Conservation (phyloP, 1,284 basidiomycete genomes). For the Heliocybe sulcata region DNA sequence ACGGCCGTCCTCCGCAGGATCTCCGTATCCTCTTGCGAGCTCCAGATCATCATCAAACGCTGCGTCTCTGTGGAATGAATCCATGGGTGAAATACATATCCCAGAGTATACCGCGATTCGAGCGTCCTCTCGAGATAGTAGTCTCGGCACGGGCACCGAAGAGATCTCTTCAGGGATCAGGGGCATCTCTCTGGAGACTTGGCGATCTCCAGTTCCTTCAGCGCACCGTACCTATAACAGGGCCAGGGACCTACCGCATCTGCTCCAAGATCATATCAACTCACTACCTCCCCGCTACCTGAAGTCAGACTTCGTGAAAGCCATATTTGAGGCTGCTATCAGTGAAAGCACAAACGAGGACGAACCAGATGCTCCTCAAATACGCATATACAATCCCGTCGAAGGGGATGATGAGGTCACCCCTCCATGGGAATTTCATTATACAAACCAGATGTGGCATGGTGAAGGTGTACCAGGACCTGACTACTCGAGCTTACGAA, state of each 20-base stretch:
- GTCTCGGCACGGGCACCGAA: not conserved
- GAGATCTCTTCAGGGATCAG: not conserved
- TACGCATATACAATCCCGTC: slow-evolving; percentile 57
- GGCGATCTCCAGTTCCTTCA: not conserved
- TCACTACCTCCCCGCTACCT: not conserved
- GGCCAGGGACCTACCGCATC: not conserved
- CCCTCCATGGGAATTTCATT: slow-evolving; percentile 72
- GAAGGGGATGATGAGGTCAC: slow-evolving; percentile 47
- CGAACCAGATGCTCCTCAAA: slow-evolving; percentile 59
- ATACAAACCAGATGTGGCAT: slow-evolving; percentile 73
- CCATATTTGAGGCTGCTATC: not conserved
- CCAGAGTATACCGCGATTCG: too few relatives aligned
- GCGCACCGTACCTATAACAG: not conserved
- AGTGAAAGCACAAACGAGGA: slow-evolving; percentile 22
- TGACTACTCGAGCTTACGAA: slow-evolving; percentile 45
- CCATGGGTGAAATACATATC: not conserved
- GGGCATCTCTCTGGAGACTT: not conserved
- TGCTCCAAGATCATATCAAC: slow-evolving; percentile 1
- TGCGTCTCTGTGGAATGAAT: not conserved
- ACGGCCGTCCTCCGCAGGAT: not conserved
- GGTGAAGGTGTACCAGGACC: slow-evolving; percentile 60
- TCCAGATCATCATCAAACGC: not conserved
- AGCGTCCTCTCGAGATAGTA: too few relatives aligned
- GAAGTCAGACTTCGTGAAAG: not conserved
- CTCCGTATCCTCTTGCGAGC: not conserved